Conservation (phyloP, 2,329 filamentous ascomycete genomes). For the Hansfordia pulvinata region DNA sequence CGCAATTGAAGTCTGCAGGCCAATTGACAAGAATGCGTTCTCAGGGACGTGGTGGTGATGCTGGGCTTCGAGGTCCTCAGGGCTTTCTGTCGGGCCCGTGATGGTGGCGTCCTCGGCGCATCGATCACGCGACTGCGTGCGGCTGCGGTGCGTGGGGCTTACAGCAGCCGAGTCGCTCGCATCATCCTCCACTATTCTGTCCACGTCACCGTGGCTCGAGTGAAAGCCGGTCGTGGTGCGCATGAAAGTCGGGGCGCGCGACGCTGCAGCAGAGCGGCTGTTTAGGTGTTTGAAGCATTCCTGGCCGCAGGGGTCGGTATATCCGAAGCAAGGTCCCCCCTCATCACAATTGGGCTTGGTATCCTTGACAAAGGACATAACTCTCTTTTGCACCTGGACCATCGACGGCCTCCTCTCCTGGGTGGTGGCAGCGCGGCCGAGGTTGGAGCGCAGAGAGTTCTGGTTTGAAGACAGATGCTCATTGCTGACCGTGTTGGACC, state of each 20-base stretch:
- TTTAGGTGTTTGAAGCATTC: constrained; percentile 48
- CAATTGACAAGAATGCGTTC: constrained; percentile 87
- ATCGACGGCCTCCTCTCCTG: constrained; percentile 38
- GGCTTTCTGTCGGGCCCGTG: too few relatives aligned
- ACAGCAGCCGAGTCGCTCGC: constrained; percentile 4
- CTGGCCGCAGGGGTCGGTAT: constrained; percentile 51
- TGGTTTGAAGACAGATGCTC: too few relatives aligned
- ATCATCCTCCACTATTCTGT: constrained; percentile 14
- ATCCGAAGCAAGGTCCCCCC: constrained; percentile 47
- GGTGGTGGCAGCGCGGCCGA: constrained; percentile 14
- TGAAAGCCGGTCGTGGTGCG: constrained; percentile 27
- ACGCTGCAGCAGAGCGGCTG: constrained; percentile 19
- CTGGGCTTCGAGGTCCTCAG: constrained; percentile 32
- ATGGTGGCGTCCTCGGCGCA: constrained; percentile 11
- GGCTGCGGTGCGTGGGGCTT: constrained; percentile 14
- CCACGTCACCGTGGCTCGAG: constrained; percentile 12
- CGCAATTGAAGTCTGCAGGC: constrained; percentile 89
- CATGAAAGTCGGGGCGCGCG: constrained; percentile 22
- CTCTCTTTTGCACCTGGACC: constrained; percentile 36
- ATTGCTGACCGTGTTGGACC: not conserved
- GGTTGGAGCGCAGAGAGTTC: too few relatives aligned
- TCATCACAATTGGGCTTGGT: constrained; percentile 50
- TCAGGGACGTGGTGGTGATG: constrained; percentile 93
- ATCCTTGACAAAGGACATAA: constrained; percentile 53
- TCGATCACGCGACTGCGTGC: constrained; percentile 12